A percentile compares a stretch with the other conserved stretches of the same genome.
These are phyloP conservation scores for Scytalidium sp. DNA, from an alignment of 2,329 filamentous ascomycete species.

Conservation along the genomic window DNA sequence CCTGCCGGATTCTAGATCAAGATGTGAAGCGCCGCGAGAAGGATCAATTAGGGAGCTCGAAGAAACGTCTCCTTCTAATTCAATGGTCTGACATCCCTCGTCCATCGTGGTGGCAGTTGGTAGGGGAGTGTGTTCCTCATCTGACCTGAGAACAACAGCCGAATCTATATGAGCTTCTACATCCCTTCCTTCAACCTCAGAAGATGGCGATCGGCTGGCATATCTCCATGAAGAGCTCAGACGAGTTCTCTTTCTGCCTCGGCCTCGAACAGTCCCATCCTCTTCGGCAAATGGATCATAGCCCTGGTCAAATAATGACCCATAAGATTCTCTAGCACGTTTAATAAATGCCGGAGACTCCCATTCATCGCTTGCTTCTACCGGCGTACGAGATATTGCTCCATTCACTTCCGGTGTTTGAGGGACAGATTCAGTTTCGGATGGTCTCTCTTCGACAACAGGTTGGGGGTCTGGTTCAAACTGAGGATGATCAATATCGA, in stretches of 20 bases:
- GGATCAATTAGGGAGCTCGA: slow-evolving; percentile 14
- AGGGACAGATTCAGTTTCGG: background rate
- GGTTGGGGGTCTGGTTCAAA: slow-evolving; percentile 17
- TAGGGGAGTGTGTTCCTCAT: slow-evolving; percentile 11
- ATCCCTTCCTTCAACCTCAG: slow-evolving; percentile 38
- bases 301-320: slow-evolving; percentile 60
- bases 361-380: slow-evolving; percentile 52
- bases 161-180: slow-evolving; percentile 7
- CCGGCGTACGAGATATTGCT: slow-evolving; percentile 5
- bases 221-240: slow-evolving; percentile 74
- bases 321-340: slow-evolving; percentile 65
- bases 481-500: slow-evolving; percentile 50
- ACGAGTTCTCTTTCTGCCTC: slow-evolving; percentile 66
- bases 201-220: slow-evolving; percentile 67
- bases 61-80: slow-evolving; percentile 23
- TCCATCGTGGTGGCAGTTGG: slow-evolving; percentile 30
- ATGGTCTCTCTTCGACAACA: slow-evolving; percentile 9
- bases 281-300: slow-evolving; percentile 68
- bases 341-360: slow-evolving; percentile 79
- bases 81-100: slow-evolving; percentile 38
- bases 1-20: background rate
- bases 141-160: slow-evolving; percentile 11
- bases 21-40: background rate
- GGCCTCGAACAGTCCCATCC: slow-evolving; percentile 56
- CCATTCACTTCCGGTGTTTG: background rate